Conservation (phyloP, 1,139 yeast genomes). For the Candida tropicalis region DNA sequence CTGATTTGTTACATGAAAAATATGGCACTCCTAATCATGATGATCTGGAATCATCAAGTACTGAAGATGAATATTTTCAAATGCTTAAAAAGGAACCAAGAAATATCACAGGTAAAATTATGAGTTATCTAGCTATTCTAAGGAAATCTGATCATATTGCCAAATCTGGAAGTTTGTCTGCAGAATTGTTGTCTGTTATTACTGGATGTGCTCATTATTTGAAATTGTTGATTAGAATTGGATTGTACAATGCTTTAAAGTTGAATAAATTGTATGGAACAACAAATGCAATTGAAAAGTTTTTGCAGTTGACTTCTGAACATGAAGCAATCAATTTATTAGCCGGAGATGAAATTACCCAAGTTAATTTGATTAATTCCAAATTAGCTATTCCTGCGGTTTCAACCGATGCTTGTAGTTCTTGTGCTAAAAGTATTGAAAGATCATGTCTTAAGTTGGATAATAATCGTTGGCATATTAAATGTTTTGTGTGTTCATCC, state of each 20-base stretch:
- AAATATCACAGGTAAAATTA: conserved; percentile 75
- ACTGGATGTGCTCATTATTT: conserved; percentile 94
- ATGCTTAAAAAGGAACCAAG: conserved; percentile 76
- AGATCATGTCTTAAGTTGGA: conserved; percentile 69
- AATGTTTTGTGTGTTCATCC: conserved; percentile 66
- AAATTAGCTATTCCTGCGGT: conserved; percentile 51
- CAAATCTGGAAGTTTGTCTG: conserved; percentile 61
- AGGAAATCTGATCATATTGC: conserved; percentile 54
- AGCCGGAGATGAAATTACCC: conserved; percentile 13
- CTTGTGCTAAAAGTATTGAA: conserved; percentile 79
- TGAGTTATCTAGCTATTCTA: conserved; percentile 75
- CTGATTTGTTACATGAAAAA: conserved; percentile 10
- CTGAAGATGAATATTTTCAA: conserved; percentile 29
- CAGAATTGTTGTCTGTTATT: conserved; percentile 71
- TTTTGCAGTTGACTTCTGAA: conserved; percentile 44
- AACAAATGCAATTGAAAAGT: conserved; percentile 63
- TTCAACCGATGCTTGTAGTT: conserved; percentile 76
- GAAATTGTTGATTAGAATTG: conserved; percentile 80
- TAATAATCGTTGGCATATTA: conserved; percentile 77
- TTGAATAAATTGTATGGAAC: conserved; percentile 62
- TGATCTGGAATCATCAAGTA: conserved; percentile 19
- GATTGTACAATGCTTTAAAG: conserved; percentile 73
- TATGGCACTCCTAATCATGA: conserved; percentile 10
- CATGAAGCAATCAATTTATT: conserved; percentile 14
- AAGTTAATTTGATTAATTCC: conserved; percentile 32